Conservation (phyloP, 345 rosid genomes). For the Eucalyptus lansdowneana region DNA sequence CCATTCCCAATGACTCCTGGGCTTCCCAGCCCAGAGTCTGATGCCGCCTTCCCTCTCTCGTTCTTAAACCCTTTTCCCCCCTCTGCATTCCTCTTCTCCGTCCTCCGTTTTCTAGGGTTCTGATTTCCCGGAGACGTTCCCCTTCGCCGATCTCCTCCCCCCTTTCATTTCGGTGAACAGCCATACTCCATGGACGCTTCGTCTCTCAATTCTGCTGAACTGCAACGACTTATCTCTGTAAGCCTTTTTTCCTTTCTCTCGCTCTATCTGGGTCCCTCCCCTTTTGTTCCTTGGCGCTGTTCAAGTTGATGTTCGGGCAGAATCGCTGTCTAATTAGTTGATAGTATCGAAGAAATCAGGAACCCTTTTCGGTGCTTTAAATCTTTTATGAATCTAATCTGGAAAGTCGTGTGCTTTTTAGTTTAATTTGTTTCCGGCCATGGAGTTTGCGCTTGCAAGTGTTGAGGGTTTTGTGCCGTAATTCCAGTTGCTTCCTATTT, state of each 20-base stretch:
- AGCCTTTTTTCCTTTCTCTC: neutral
- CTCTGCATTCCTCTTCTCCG: neutral
- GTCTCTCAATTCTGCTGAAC: constrained; percentile 22
- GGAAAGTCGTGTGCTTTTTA: neutral
- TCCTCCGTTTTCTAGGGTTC: neutral
- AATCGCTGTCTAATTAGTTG: neutral
- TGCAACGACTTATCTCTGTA: constrained; percentile 52
- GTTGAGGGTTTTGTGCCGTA: neutral
- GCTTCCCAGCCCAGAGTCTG: neutral
- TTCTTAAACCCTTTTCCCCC: neutral
- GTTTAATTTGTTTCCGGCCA: neutral
- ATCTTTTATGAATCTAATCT: neutral
- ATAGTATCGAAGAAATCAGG: neutral
- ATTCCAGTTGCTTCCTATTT: neutral
- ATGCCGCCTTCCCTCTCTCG: neutral
- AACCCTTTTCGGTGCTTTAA: neutral
- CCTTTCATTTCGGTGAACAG: neutral
- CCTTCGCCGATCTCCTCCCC: neutral
- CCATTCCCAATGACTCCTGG: neutral
- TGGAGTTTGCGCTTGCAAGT: neutral
- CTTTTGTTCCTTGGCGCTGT: neutral
- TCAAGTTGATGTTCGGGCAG: neutral
- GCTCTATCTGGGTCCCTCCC: neutral
- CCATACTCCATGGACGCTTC: neutral
- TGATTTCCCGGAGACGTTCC: neutral